phyloP scores from a whole-genome alignment of 495 filamentous ascomycete genomes.

The Neurospora sp. region DNA sequence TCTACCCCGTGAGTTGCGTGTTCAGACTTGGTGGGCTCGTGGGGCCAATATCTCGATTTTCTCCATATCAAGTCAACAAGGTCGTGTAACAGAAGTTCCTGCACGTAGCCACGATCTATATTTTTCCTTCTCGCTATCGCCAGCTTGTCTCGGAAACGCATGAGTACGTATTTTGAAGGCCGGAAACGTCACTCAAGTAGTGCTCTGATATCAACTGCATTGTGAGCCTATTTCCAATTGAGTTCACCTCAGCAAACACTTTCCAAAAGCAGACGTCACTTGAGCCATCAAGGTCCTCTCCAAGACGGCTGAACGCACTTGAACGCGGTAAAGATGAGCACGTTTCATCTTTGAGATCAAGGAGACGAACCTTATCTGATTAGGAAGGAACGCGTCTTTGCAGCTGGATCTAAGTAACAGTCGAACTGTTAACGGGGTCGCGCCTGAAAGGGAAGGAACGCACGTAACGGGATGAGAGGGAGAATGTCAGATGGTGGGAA shows the following conservation, averaged over 20 bases:
- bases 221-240: neutral
- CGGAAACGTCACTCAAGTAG: neutral
- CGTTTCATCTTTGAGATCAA: neutral
- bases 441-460: neutral
- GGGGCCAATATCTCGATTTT: neutral
- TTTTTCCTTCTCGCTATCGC: neutral
- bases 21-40: neutral
- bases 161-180: slow-evolving; percentile 1
- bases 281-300: neutral
- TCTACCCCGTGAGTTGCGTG: neutral
- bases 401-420: neutral
- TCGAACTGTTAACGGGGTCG: neutral
- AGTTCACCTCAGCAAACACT: neutral
- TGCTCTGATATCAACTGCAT: neutral
- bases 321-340: neutral
- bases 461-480: neutral
- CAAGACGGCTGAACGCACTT: neutral
- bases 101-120: neutral
- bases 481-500: neutral
- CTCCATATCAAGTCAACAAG: neutral
- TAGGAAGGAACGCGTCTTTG: neutral
- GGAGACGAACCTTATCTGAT: neutral
- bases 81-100: neutral
- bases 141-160: neutral
- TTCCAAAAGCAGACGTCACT: neutral